Conservation (phyloP, 495 filamentous ascomycete species). For the Lepidopterella palustris region DNA sequence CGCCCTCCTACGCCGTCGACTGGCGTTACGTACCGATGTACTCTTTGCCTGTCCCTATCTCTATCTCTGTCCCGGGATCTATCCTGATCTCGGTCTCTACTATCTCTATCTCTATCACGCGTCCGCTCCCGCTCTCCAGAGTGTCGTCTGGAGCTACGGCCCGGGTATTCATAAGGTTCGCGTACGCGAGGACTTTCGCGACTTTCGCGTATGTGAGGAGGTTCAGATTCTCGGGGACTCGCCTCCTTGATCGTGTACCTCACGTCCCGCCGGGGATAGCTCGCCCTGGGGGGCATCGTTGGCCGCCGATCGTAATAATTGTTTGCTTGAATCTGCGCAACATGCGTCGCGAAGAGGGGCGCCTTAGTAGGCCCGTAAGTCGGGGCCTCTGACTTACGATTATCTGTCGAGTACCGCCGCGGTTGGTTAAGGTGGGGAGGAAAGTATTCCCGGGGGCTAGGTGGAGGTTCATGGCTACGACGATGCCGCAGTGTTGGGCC, state of each 20-base stretch:
- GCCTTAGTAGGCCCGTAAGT: conserved; percentile 31
- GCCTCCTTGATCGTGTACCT: conserved; percentile 13
- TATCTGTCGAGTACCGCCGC: conserved; percentile 19
- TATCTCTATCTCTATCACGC: too few species aligned
- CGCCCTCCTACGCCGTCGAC: conserved; percentile 23
- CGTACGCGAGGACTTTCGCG: not conserved
- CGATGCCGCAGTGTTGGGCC: conserved; percentile 26
- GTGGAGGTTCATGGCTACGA: conserved; percentile 33
- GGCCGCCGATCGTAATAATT: conserved; percentile 21
- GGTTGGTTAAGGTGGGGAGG: conserved; percentile 19
- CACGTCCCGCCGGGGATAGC: conserved; percentile 4
- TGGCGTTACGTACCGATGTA: conserved; percentile 23
- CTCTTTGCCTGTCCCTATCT: not conserved
- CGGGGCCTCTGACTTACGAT: conserved; percentile 8
- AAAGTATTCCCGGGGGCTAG: conserved; percentile 31
- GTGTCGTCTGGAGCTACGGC: not conserved
- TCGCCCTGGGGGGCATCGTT: not conserved
- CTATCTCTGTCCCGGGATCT: not conserved
- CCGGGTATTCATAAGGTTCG: not conserved
- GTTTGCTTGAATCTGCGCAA: conserved; percentile 28
- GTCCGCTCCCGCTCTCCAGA: conserved; percentile 5
- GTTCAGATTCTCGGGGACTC: conserved; percentile 5
- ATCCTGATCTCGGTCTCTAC: conserved; percentile 8
- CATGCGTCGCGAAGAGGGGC: conserved; percentile 36
- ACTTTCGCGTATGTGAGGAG: conserved; percentile 8